Evolutionary conservation across 202 grass and related monocot species (phyloP), one percentile per base, ranked within the genome.

Genomic region (Dendrocalamus latiflorus): DNA sequence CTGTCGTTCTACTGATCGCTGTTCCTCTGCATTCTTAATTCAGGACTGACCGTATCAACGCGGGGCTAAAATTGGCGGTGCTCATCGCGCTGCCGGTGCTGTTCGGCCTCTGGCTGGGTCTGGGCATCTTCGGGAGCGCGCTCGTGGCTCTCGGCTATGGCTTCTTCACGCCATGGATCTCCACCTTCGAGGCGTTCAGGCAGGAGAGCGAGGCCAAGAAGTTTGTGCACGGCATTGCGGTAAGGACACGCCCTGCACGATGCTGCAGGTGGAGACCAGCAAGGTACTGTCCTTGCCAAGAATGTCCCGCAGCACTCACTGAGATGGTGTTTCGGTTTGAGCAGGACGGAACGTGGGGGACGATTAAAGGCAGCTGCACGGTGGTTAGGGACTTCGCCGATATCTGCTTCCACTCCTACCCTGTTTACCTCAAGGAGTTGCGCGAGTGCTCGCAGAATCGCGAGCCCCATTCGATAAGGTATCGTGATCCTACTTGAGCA

Each of bases 101-200:
- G 50, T 83, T 94, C 65, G 86, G 86, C 30, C 83, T 97, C 1
- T 97, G 91, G 91, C 83, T 97, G 15, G 94, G 89, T 8, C 68
- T 97, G 48, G 38, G 90, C 75, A 92, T 97, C 33, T 88, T 89
- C 58, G 91, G 94, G 67, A 92, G 88, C 55, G 79, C 84, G 57
- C 81, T 97, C 12, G 90, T 97, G 53, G 91, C 90, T 8, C 77
- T 97, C 37, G 94, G 94, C 26, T 97, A 92, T 58, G 94, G 94
- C 59, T 92, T 97, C 81, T 90, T 92, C 74, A 94, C 91, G 63
- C 94, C 94, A 1, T 97, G 94, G 94, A 81, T 97, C 69, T 92
- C 94, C 71, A 97, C 94, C 72, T 97, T 97, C 77, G 94, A 97
- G 88, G 94, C 94, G 68, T 97, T 97, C 90, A 74, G 94, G 71